Conservation (phyloP, 2,329 filamentous ascomycete species). For the Cephalotrichum gorgonifer region DNA sequence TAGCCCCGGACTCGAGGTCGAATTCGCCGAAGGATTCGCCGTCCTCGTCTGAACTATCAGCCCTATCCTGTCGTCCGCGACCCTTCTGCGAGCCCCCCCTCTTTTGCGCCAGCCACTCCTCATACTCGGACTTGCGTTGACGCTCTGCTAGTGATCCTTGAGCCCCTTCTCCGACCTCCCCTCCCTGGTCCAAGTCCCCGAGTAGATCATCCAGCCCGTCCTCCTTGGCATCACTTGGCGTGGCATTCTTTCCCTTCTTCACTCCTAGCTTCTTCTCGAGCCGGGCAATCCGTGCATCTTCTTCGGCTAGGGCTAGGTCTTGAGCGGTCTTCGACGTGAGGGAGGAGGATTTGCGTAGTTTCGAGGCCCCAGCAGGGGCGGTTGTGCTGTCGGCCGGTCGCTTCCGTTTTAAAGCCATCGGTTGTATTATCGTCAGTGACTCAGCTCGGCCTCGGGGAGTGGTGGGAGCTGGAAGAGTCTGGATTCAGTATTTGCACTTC, state of each 20-base stretch:
- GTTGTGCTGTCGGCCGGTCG: not conserved
- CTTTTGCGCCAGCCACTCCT: slow-evolving; percentile 43
- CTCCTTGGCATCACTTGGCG: slow-evolving; percentile 64
- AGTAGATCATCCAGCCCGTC: slow-evolving; percentile 77
- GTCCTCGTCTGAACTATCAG: slow-evolving; percentile 8
- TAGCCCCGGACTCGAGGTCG: slow-evolving; percentile 3
- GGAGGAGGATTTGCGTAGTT: not conserved
- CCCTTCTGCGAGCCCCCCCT: not conserved
- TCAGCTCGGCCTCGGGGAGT: not conserved
- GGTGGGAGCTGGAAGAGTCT: not conserved
- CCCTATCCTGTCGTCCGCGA: not conserved
- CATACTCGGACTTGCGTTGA: slow-evolving; percentile 37
- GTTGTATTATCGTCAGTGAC: slow-evolving; percentile 55
- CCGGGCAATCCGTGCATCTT: slow-evolving; percentile 80
- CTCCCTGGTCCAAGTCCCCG: slow-evolving; percentile 41
- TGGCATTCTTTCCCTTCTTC: slow-evolving; percentile 61
- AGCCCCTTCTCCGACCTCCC: not conserved
- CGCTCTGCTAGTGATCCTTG: not conserved
- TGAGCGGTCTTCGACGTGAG: slow-evolving; percentile 25
- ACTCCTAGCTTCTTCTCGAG: slow-evolving; percentile 84
- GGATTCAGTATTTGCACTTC: not conserved
- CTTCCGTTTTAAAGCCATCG: slow-evolving; percentile 3
- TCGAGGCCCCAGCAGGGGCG: not conserved
- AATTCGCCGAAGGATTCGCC: slow-evolving; percentile 9
- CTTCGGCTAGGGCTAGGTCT: slow-evolving; percentile 59